A percentile compares a stretch with the other conserved stretches of the same genome.
Conservation (phyloP, 2,329 filamentous ascomycete species). For the Neonectria ditissima region DNA sequence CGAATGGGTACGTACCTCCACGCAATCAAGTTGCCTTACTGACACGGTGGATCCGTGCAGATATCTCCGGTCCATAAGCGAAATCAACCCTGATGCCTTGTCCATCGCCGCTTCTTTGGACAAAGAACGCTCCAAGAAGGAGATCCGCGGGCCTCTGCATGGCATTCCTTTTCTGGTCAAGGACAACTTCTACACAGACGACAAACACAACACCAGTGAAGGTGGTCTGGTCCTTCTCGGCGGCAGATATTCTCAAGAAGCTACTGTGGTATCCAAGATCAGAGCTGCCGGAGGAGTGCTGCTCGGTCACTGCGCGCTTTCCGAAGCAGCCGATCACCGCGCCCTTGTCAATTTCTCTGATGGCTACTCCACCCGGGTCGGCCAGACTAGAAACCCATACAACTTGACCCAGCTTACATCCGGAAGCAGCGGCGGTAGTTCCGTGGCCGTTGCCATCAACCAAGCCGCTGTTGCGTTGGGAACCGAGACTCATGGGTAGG, state of each 20-base stretch:
- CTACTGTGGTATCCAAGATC: constrained; percentile 18
- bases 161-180: constrained; percentile 75
- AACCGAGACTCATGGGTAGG: constrained; percentile 24
- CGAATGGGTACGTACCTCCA: not conserved
- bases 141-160: constrained; percentile 61
- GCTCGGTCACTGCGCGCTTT: constrained; percentile 19
- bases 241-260: constrained; percentile 17
- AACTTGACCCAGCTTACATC: constrained; percentile 24
- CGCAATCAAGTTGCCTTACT: no score
- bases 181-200: constrained; percentile 72
- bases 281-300: constrained; percentile 18
- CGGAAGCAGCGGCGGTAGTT: constrained; percentile 19
- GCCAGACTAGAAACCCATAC: constrained; percentile 25
- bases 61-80: not conserved
- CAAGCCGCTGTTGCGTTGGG: constrained; percentile 22
- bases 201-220: constrained; percentile 63
- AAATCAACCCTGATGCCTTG: not conserved
- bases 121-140: constrained; percentile 43
- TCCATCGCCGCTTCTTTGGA: constrained; percentile 48
- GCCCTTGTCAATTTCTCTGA: constrained; percentile 22
- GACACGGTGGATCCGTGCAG: not conserved
- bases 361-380: constrained; percentile 25
- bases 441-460: constrained; percentile 20
- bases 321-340: constrained; percentile 23
- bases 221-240: constrained; percentile 22